Evolutionary conservation across 2,329 filamentous ascomycete species (phyloP).

Genomic region (Pestalotiopsis sp.): DNA sequence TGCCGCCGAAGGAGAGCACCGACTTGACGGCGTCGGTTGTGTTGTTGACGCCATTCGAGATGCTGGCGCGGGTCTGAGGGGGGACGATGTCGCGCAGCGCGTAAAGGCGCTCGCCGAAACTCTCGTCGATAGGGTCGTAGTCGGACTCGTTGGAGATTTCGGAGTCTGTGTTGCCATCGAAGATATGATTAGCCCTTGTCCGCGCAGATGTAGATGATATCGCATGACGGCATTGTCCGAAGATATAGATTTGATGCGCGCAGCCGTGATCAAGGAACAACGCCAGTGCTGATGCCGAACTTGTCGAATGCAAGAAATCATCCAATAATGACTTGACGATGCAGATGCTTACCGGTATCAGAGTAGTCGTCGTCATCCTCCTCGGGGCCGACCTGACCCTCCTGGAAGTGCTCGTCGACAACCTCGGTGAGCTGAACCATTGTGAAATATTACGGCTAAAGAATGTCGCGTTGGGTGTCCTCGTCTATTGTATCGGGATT

Average conservation of each 20-base stretch:
- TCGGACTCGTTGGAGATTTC: constrained; percentile 83
- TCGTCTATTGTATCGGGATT: not conserved
- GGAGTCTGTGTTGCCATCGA: constrained; percentile 59
- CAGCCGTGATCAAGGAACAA: not conserved
- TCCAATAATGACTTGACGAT: not conserved
- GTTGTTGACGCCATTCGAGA: constrained; percentile 62
- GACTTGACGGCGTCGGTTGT: constrained; percentile 61
- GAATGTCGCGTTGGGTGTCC: not conserved
- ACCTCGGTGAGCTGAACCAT: constrained; percentile 99
- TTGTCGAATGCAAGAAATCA: not conserved
- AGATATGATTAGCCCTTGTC: constrained; percentile 3
- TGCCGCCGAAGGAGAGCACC: constrained; percentile 74
- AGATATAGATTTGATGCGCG: not conserved
- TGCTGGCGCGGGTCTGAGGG: constrained; percentile 69
- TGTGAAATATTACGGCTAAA: constrained; percentile 16
- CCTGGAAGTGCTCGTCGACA: constrained; percentile 91
- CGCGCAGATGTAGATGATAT: not conserved
- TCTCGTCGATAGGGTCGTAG: constrained; percentile 61
- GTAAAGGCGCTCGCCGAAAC: constrained; percentile 69
- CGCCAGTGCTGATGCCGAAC: not conserved
- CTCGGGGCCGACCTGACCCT: constrained; percentile 68
- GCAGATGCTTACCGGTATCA: constrained; percentile 73
- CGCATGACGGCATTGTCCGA: not conserved
- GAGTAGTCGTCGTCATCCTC: constrained; percentile 91
- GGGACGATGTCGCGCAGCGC: constrained; percentile 79